phyloP scores from a whole-genome alignment of 768 basidiomycete genomes.

The Hirschioporus abietinus region DNA sequence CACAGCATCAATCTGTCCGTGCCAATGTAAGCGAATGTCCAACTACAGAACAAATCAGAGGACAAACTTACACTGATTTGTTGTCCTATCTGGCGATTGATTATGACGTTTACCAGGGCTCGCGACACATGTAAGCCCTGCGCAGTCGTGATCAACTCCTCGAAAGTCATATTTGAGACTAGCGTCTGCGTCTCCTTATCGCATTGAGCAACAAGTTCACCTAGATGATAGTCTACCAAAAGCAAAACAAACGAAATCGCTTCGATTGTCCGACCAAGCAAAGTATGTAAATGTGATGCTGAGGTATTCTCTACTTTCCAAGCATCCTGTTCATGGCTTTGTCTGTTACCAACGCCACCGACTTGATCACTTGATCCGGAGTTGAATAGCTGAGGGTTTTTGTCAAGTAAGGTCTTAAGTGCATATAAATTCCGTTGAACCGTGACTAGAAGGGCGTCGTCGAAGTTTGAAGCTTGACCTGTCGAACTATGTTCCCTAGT shows the following conservation, averaged over 20 bases:
- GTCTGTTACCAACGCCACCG: conserved; percentile 50
- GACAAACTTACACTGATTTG: conserved; percentile 77
- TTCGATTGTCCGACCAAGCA: conserved; percentile 85
- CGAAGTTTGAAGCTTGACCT: conserved; percentile 52
- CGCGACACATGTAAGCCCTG: conserved; percentile 86
- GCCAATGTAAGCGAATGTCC: not conserved
- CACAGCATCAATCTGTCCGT: conserved; percentile 85
- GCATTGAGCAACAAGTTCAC: conserved; percentile 78
- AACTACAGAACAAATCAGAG: not conserved
- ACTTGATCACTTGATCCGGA: conserved; percentile 42
- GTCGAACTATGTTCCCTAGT: conserved; percentile 6
- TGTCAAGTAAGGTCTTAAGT: conserved; percentile 69
- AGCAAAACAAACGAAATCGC: conserved; percentile 91
- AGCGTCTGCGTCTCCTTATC: conserved; percentile 65
- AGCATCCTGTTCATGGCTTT: conserved; percentile 73
- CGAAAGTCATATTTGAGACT: conserved; percentile 70
- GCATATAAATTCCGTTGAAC: conserved; percentile 77
- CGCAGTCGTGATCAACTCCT: conserved; percentile 79
- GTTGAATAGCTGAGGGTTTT: conserved; percentile 83
- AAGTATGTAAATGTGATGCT: conserved; percentile 65
- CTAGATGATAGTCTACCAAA: conserved; percentile 84
- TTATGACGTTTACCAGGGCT: conserved; percentile 89
- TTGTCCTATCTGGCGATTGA: conserved; percentile 96
- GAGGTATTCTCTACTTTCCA: conserved; percentile 89
- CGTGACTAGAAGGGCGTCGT: conserved; percentile 57